Evolutionary conservation across 2,329 filamentous ascomycete species (phyloP), one percentile per base, ranked within the genome.

Genomic region (Sclerotinia borealis): DNA sequence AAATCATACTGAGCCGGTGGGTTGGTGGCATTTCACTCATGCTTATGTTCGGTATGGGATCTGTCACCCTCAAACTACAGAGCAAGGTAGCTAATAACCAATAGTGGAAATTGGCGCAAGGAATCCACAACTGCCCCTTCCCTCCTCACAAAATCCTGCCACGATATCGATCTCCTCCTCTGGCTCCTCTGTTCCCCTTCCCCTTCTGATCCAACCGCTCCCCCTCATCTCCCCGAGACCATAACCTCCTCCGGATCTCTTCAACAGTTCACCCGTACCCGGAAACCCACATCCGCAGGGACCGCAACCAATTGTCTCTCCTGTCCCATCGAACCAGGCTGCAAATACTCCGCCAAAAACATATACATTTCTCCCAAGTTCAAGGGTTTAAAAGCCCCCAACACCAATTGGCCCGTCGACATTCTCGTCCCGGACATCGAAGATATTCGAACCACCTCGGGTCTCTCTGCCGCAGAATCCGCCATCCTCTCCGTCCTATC

Each of bases 11-110:
- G 95, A 98, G 75, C 95, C 95, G 0, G 88, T 99, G 0, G 95
- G 95, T 0, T 96, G 90, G 87, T 98, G 92, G 91, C 95, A 98
- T 75, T 98, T 96, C 74, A 82, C 89, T 0, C 93, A 96, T 75
- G 92, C 88, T 48, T 96, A 93, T 70, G 93, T 98, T 41, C 85
- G 85, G 80, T 82, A 75, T 59, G 73, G 36, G 36, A 36, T 22
- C 19, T 34, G 51, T 48, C 11, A n/a, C 25, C n/a, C 11, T 19
- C 8, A 1, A 25, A 22, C 37, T 22, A 1, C 9, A 15, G 34
- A 60, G 31, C 6, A 49, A 19, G 11, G 13, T 31, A 43, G 19
- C 41, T 63, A 60, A 67, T 65, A 59, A 66, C 29, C 29, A n/a
- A 10, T 62, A 82, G 91, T 51, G 95, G 95, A 19, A 97, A 98